phyloP scores from a whole-genome alignment of 805 yeast species.

The Jamesozyma rosinii region DNA sequence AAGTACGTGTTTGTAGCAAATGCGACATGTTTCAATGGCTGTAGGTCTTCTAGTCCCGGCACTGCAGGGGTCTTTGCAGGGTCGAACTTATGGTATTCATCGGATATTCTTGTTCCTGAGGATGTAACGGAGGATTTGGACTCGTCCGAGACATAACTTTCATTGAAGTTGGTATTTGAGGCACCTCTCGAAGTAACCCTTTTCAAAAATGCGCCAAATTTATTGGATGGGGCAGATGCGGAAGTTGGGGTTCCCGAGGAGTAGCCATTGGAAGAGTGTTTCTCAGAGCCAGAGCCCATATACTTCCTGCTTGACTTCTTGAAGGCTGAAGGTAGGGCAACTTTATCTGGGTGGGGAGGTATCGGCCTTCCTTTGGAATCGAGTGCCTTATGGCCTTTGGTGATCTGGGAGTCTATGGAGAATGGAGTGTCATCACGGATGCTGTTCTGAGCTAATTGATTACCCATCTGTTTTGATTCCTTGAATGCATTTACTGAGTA shows the following conservation, averaged over 20 bases:
- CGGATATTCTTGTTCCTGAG: background rate
- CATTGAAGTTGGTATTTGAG: background rate
- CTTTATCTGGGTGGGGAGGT: conserved; percentile 42
- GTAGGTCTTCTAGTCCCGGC: conserved; percentile 37
- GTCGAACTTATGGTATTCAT: conserved; percentile 7
- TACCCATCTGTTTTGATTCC: conserved; percentile 9
- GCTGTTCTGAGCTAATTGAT: background rate
- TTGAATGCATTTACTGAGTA: conserved; percentile 19
- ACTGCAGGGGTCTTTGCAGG: conserved; percentile 17
- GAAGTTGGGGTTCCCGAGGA: background rate
- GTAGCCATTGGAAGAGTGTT: background rate
- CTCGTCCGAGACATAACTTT: conserved; percentile 6
- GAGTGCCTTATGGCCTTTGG: conserved; percentile 11
- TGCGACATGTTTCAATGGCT: conserved; percentile 51
- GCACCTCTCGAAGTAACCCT: conserved; percentile 26
- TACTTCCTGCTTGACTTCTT: conserved; percentile 8
- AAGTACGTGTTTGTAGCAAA: conserved; percentile 70
- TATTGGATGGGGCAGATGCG: conserved; percentile 11
- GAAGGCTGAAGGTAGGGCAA: conserved; percentile 44
- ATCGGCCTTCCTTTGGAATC: conserved; percentile 39
- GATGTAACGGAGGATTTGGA: background rate
- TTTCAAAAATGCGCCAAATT: conserved; percentile 29
- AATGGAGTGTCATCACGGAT: conserved; percentile 20
- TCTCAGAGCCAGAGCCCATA: background rate
- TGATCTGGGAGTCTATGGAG: conserved; percentile 11